Evolutionary conservation across 2,329 filamentous ascomycete genomes (phyloP), one percentile per base, ranked within the genome.

Genomic region (Hypomyces perniciosus): DNA sequence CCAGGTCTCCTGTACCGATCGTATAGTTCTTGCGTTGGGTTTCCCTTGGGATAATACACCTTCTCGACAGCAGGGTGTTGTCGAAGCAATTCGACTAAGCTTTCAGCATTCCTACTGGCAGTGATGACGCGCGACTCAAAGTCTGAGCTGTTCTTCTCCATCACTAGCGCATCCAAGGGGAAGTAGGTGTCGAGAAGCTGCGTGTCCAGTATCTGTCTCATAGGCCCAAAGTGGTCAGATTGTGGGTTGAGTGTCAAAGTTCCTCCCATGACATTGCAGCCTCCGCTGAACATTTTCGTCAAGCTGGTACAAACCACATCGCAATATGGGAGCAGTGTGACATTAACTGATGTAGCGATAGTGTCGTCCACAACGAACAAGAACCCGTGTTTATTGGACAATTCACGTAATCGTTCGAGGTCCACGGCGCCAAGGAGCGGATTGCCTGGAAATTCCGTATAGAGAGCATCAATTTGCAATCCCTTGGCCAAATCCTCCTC

Each of bases 281-380:
- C 73, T 4, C 80, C 79, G 48, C 68, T 78, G 56, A 83, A 81
- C 13, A 71, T 70, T 58, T 81, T 81, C 4, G 77, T 80, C 28
- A 81, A 62, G 33, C 70, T 74, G 1, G 73, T 74, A n/a, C 77
- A 60, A 20, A 81, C 50, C 1, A 77, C 61, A 55, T 83, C 78
- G 8, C 73, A 74, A 0, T 67, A 66, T 1, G 64, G 59, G 1
- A 76, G 58, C 12, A 81, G 55, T 56, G 78, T 67, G 40, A 76
- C 58, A 52, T 75, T 77, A 57, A 67, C 69, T 29, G 73, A 71
- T 8, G 67, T 72, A 4, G 66, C 72, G 35, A 74, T 57, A 0
- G 73, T 77, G 33, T 77, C 75, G 53, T 77, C 74, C 1, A 73
- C 62, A 7, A 73, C 60, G 13, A 76, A 50, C 31, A 71, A 53